phyloP scores from a whole-genome alignment of 176 grass and related monocot species.

The Microstegium vimineum region DNA sequence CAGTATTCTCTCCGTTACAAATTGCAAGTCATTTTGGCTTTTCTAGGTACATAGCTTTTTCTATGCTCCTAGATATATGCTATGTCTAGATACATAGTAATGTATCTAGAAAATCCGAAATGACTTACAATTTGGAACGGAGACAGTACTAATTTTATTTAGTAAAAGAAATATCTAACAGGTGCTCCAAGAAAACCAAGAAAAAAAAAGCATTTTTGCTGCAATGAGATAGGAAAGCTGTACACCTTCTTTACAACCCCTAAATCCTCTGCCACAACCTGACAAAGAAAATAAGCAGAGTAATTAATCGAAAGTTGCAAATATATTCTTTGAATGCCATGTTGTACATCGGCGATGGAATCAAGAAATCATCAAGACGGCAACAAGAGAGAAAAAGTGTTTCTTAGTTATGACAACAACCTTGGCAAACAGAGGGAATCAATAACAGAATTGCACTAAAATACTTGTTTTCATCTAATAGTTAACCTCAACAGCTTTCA shows the following conservation, averaged over 20 bases:
- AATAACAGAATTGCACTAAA: not conserved
- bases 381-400: not conserved
- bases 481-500: slow-evolving; percentile 14
- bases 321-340: not conserved
- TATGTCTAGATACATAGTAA: not conserved
- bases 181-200: not conserved
- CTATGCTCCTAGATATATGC: not conserved
- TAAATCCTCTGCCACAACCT: slow-evolving; percentile 88
- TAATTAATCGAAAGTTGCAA: slow-evolving; percentile 5
- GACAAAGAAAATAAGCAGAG: slow-evolving; percentile 14
- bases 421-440: not conserved
- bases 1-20: not conserved
- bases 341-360: not conserved
- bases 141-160: not conserved
- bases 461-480: not conserved
- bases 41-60: not conserved
- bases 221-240: not conserved
- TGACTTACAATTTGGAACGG: not conserved
- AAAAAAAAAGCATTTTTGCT: not conserved
- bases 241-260: slow-evolving; percentile 89
- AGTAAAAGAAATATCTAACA: not conserved
- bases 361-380: not conserved
- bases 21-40: not conserved
- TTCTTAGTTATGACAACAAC: not conserved
- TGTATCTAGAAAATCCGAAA: not conserved